phyloP scores from a whole-genome alignment of 352 stramenopile genomes.

The Phytophthora ramorum region DNA sequence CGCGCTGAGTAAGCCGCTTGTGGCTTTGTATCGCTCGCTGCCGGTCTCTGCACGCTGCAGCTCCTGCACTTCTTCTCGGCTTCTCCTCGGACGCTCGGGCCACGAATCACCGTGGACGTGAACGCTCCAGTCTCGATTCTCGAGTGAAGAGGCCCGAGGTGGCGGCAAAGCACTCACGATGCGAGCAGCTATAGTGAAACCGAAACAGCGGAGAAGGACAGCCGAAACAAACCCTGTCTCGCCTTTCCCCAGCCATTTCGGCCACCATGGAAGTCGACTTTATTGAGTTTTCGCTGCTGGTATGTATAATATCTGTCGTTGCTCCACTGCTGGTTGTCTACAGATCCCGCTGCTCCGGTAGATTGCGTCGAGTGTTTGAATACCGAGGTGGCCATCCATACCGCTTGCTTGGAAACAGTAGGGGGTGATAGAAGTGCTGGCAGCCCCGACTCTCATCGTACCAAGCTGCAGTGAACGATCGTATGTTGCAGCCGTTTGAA shows the following conservation, averaged over 20 bases:
- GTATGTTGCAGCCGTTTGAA: constrained; percentile 4
- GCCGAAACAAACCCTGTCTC: constrained; percentile 3
- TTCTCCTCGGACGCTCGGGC: constrained; percentile 17
- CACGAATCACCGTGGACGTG: constrained; percentile 16
- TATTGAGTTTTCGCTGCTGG: neutral
- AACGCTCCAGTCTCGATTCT: constrained; percentile 15
- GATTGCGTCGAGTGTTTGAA: constrained; percentile 3
- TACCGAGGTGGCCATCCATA: constrained; percentile 23
- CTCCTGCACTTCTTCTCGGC: constrained; percentile 41
- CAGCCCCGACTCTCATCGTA: constrained; percentile 14
- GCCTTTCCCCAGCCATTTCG: constrained; percentile 25
- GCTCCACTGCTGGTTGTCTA: too few species aligned
- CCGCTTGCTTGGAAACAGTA: constrained; percentile 23
- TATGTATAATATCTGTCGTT: too few species aligned
- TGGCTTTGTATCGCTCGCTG: constrained; percentile 20
- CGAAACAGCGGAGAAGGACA: constrained; percentile 11
- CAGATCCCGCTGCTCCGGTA: constrained; percentile 14
- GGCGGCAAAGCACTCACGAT: neutral
- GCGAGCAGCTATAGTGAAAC: constrained; percentile 17
- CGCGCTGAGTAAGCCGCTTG: constrained; percentile 8
- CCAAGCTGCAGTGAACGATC: constrained; percentile 6
- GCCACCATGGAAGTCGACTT: constrained; percentile 5
- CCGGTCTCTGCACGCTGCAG: constrained; percentile 36
- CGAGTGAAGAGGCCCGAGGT: constrained; percentile 16
- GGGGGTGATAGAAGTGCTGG: constrained; percentile 22